Conservation (phyloP, 2,329 filamentous ascomycete species). For the Cylindrodendrum hubeiense region DNA sequence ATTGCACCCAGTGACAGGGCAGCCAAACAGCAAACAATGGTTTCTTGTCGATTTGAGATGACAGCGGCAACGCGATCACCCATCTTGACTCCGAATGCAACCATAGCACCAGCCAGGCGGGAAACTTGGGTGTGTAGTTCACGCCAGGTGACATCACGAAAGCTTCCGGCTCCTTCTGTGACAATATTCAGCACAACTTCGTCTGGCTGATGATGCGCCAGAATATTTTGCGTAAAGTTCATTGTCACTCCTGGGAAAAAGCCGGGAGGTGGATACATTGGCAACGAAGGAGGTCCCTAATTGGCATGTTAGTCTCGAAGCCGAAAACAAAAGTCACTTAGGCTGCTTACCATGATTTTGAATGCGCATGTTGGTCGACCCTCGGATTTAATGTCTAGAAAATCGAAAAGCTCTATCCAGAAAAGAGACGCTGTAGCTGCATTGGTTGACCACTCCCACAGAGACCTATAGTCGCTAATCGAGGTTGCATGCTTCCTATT, state of each 20-base stretch:
- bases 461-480: neutral
- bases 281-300: neutral
- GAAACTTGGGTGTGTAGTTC: neutral
- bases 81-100: neutral
- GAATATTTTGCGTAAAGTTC: neutral
- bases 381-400: neutral
- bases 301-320: neutral
- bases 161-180: neutral
- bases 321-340: neutral
- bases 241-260: neutral
- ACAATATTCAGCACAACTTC: neutral
- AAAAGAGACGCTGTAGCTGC: neutral
- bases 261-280: neutral
- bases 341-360: neutral
- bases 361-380: neutral
- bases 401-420: neutral
- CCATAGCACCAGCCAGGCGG: neutral
- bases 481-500: neutral
- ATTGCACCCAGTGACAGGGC: neutral
- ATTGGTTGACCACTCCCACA: neutral
- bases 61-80: conserved; percentile 1
- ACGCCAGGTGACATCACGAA: neutral
- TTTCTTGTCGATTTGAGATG: neutral
- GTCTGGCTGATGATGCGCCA: neutral
- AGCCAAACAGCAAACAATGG: neutral